Evolutionary conservation across 805 yeast genomes (phyloP).

Genomic region (Candida wancherniae): DNA sequence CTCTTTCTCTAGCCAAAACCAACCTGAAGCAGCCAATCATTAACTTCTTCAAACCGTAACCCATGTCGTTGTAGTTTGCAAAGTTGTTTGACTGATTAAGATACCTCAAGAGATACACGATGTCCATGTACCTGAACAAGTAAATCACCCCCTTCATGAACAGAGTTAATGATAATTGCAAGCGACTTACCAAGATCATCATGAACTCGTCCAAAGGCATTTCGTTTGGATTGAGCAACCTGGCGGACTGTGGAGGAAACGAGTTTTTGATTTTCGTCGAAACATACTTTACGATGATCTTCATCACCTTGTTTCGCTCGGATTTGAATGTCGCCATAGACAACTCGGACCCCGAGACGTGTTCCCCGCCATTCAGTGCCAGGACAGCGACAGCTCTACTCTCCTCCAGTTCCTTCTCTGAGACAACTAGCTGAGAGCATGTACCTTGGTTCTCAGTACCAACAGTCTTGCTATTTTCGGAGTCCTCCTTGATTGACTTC

Average conservation of each 20-base stretch:
- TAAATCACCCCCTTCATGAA: slow-evolving; percentile 40
- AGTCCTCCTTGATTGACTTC: slow-evolving; percentile 18
- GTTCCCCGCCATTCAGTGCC: too few species aligned
- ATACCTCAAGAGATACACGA: slow-evolving; percentile 40
- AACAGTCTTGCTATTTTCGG: slow-evolving; percentile 9
- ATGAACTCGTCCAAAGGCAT: slow-evolving; percentile 38
- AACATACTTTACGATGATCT: slow-evolving; percentile 37
- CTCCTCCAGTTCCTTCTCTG: too few species aligned
- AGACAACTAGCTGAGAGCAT: too few species aligned
- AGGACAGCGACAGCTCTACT: too few species aligned
- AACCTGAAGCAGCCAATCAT: slow-evolving; percentile 40
- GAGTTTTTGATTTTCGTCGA: slow-evolving; percentile 41
- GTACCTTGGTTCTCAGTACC: neutral
- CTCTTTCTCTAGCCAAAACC: slow-evolving; percentile 30
- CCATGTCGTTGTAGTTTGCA: slow-evolving; percentile 42
- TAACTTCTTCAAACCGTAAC: slow-evolving; percentile 36
- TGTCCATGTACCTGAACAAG: slow-evolving; percentile 44
- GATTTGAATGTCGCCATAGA: slow-evolving; percentile 21
- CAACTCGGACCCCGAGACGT: too few species aligned
- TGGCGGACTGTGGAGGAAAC: slow-evolving; percentile 38
- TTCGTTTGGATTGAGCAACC: slow-evolving; percentile 20
- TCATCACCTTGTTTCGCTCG: slow-evolving; percentile 38
- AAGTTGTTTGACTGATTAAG: slow-evolving; percentile 42
- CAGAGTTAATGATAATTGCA: slow-evolving; percentile 29
- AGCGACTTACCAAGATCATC: slow-evolving; percentile 33